Evolutionary conservation across 140 eudicot genomes (phyloP).

Genomic region (Stevia rebaudiana): DNA sequence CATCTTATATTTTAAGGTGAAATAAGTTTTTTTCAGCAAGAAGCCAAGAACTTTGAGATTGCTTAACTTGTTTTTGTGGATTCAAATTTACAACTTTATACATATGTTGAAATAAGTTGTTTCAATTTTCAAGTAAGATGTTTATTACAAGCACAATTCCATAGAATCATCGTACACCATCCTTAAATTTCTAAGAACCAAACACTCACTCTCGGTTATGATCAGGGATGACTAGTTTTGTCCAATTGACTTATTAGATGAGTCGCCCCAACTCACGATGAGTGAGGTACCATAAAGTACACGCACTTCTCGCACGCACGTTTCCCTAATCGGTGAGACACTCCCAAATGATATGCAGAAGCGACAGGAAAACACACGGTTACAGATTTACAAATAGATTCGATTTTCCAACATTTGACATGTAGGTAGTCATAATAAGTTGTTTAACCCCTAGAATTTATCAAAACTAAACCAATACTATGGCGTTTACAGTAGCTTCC

Average conservation of each 20-base stretch:
- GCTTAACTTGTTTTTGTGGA: background rate
- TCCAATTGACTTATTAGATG: background rate
- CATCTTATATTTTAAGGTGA: background rate
- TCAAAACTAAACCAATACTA: background rate
- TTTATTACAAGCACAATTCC: background rate
- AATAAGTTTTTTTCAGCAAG: background rate
- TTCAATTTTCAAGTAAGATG: background rate
- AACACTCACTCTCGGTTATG: background rate
- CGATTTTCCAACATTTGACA: background rate
- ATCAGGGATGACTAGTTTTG: background rate
- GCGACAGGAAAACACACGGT: background rate
- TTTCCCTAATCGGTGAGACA: background rate
- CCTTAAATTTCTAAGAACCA: background rate
- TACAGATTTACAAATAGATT: background rate
- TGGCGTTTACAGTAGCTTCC: too few species aligned
- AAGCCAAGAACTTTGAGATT: background rate
- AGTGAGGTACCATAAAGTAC: background rate
- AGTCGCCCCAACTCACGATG: background rate
- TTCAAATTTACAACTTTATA: background rate
- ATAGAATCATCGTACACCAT: background rate
- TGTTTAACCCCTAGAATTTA: background rate
- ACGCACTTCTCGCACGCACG: background rate
- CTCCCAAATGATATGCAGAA: background rate
- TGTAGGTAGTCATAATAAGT: background rate
- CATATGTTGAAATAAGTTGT: background rate